Evolutionary conservation across 2,329 filamentous ascomycete genomes (phyloP).

Genomic region (Fusarium proliferatum): DNA sequence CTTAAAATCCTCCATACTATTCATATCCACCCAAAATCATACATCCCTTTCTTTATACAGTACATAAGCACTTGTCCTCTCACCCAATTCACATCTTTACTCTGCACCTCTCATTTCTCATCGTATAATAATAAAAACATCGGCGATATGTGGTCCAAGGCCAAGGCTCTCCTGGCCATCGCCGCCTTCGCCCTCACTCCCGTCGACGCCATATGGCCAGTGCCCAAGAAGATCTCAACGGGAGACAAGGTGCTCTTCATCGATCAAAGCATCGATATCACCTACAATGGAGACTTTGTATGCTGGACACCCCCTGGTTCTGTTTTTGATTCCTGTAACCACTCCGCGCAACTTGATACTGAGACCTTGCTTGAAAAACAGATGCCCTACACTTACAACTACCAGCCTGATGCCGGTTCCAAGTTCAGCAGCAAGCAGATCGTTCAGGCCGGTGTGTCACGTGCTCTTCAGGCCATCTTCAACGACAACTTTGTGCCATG

Average conservation of each 20-base stretch:
- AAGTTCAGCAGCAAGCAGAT: constrained; percentile 63
- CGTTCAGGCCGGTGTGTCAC: constrained; percentile 66
- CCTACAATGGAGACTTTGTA: constrained; percentile 70
- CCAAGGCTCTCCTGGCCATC: constrained; percentile 50
- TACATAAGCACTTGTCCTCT: constrained; percentile 1
- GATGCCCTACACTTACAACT: constrained; percentile 61
- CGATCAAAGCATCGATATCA: constrained; percentile 61
- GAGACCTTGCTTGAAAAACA: constrained; percentile 52
- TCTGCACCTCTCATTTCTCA: neutral
- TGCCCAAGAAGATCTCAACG: constrained; percentile 61
- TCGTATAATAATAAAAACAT: neutral
- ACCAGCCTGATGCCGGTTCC: constrained; percentile 52
- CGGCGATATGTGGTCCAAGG: constrained; percentile 45
- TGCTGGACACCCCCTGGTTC: constrained; percentile 54
- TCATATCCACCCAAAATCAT: constrained; percentile 10
- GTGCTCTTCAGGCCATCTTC: constrained; percentile 73
- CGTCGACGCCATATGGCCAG: constrained; percentile 68
- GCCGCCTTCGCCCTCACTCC: constrained; percentile 55
- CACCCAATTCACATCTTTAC: neutral
- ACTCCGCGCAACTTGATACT: constrained; percentile 40
- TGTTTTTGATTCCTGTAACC: constrained; percentile 38
- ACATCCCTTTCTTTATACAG: neutral
- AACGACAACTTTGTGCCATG: constrained; percentile 78
- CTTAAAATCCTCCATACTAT: constrained; percentile 20
- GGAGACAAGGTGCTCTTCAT: constrained; percentile 67